A percentile compares a stretch with the other conserved stretches of the same genome.
Evolutionary conservation across 1,284 basidiomycete genomes (phyloP).

Genomic region (Laetiporus sulphureus): DNA sequence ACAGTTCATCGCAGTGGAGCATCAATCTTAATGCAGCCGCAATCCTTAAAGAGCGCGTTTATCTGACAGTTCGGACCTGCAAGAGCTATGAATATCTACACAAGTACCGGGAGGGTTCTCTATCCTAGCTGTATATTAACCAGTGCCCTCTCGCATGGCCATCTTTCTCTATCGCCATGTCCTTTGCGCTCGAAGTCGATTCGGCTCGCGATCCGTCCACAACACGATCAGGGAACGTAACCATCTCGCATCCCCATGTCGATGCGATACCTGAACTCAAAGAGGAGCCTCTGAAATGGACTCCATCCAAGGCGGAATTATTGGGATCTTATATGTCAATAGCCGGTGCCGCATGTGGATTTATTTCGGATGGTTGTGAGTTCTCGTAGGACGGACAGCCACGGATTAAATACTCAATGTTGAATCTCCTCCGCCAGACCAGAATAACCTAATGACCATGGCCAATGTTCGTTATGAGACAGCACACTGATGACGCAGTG

Average conservation of each 20-base stretch:
- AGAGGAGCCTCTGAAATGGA: slow-evolving; percentile 1
- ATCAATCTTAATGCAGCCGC: no score
- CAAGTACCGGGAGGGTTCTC: no score
- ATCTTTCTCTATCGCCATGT: background rate
- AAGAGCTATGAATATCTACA: no score
- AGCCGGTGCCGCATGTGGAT: slow-evolving; percentile 54
- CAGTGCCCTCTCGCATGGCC: no score
- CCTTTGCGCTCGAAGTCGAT: background rate
- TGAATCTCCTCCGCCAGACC: slow-evolving; percentile 35
- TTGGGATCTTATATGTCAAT: slow-evolving; percentile 58
- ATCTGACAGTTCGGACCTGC: no score
- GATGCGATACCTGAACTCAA: slow-evolving; percentile 4
- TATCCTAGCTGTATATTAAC: no score
- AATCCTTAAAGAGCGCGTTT: no score
- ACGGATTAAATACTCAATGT: background rate
- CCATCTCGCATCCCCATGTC: no score
- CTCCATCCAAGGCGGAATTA: slow-evolving; percentile 27
- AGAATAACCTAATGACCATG: slow-evolving; percentile 68
- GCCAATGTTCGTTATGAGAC: slow-evolving; percentile 41
- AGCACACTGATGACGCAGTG: no score
- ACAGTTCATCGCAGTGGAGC: no score
- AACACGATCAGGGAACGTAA: no score
- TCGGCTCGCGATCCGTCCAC: background rate
- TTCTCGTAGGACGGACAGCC: slow-evolving; percentile 11
- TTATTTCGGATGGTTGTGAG: slow-evolving; percentile 67